These are phyloP conservation scores for Boechera stricta DNA, from an alignment of 345 rosid genomes.

Conservation along the genomic window DNA sequence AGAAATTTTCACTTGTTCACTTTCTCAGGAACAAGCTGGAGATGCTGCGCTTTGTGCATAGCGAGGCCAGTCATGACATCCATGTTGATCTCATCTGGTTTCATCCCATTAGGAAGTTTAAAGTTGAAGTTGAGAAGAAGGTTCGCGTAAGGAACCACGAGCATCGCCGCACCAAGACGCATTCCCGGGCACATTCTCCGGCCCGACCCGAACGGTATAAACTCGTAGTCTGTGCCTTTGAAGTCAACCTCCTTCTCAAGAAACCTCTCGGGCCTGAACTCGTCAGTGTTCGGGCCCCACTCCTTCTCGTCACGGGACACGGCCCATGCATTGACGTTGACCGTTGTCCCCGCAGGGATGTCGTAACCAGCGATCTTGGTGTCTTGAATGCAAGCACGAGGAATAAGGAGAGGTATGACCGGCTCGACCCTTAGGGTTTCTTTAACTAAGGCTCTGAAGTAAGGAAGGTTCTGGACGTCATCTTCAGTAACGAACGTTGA, in stretches of 20 bases:
- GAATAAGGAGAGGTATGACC: conserved; percentile 41
- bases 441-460: conserved; percentile 46
- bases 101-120: conserved; percentile 43
- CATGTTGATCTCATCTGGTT: conserved; percentile 44
- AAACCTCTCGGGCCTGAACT: conserved; percentile 51
- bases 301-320: conserved; percentile 46
- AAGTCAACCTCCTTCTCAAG: conserved; percentile 46
- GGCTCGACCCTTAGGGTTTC: conserved; percentile 50
- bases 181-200: conserved; percentile 51
- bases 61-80: conserved; percentile 44
- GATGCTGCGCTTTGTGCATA: conserved; percentile 48
- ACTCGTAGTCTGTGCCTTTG: conserved; percentile 51
- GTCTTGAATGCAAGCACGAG: conserved; percentile 41
- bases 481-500: conserved; percentile 41
- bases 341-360: conserved; percentile 38
- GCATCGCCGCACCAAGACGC: conserved; percentile 45
- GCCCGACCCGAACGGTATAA: conserved; percentile 51
- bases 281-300: conserved; percentile 48
- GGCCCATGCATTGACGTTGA: conserved; percentile 47
- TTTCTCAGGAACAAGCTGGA: conserved; percentile 42
- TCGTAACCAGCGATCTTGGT: conserved; percentile 45
- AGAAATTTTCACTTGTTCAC: conserved; percentile 6
- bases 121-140: conserved; percentile 43
- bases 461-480: conserved; percentile 45
- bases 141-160: conserved; percentile 48